A percentile compares a stretch with the other conserved stretches of the same genome.
Evolutionary conservation across 192 early-diverging fungal genomes (phyloP).

Genomic region (Rhizophagus sp.): DNA sequence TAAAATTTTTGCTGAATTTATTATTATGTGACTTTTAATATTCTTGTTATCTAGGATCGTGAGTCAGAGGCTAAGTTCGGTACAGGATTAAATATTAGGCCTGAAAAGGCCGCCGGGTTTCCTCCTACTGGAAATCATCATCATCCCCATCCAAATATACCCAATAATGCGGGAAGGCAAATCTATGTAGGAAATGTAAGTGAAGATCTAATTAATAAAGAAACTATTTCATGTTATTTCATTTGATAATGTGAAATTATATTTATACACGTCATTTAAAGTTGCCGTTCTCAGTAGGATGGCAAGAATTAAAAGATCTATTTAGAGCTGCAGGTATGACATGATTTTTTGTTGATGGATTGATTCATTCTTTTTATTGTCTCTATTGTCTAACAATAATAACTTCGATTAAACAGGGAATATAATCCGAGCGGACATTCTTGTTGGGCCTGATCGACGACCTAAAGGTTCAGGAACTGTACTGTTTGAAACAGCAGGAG

Average conservation of each 20-base stretch:
- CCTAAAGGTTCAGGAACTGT: constrained; percentile 77
- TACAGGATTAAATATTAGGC: constrained; percentile 31
- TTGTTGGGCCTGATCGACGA: constrained; percentile 57
- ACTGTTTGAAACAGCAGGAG: constrained; percentile 64
- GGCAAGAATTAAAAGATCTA: constrained; percentile 88
- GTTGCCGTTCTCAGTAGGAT: constrained; percentile 76
- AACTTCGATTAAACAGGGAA: constrained; percentile 43
- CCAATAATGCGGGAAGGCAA: constrained; percentile 50
- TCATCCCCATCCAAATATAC: constrained; percentile 26
- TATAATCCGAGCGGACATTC: constrained; percentile 72
- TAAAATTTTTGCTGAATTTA: too few relatives aligned
- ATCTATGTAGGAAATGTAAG: constrained; percentile 68
- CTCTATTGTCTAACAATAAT: too few relatives aligned
- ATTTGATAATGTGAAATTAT: background rate
- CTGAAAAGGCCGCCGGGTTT: constrained; percentile 19
- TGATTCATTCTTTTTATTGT: too few relatives aligned
- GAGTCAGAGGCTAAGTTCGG: constrained; percentile 55
- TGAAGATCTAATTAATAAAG: background rate
- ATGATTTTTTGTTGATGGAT: background rate
- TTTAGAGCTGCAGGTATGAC: constrained; percentile 67
- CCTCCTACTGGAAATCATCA: constrained; percentile 12
- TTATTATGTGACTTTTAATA: background rate
- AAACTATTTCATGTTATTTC: background rate
- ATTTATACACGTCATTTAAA: constrained; percentile 31
- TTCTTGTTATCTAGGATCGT: constrained; percentile 51